These are phyloP conservation scores for Panicum virgatum DNA, from an alignment of 202 grass and related monocot species.

Conservation along the genomic window DNA sequence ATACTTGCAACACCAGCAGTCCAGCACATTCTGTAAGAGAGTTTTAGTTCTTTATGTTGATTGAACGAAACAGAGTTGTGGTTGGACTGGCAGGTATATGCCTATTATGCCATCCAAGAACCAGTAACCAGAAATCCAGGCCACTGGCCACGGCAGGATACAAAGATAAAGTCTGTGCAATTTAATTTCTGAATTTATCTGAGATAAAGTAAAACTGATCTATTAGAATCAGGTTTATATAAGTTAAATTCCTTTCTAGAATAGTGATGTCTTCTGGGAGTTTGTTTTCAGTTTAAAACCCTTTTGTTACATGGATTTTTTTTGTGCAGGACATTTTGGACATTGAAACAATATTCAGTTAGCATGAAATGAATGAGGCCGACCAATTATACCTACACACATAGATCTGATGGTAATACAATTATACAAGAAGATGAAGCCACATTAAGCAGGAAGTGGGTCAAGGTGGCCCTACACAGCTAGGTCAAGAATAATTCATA, in stretches of 20 bases:
- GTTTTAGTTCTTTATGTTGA: background rate
- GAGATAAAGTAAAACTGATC: background rate
- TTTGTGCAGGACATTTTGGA: background rate
- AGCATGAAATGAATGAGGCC: background rate
- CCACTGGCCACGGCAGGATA: background rate
- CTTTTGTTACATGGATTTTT: background rate
- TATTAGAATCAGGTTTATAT: background rate
- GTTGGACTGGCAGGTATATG: background rate
- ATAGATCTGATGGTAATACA: background rate
- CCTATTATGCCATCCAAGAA: too few relatives aligned
- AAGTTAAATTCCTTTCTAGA: background rate
- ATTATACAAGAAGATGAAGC: background rate
- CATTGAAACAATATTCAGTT: background rate
- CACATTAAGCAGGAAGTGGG: background rate
- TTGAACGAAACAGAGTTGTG: background rate
- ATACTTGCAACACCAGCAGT: background rate
- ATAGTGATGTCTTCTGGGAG: background rate
- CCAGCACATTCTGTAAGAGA: background rate
- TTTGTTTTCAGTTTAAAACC: background rate
- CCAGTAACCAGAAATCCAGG: conserved; percentile 5
- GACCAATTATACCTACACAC: conserved; percentile 6
- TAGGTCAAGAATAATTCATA: background rate
- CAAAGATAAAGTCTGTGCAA: background rate
- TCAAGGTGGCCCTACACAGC: conserved; percentile 1
- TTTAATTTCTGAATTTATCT: conserved; percentile 3